Evolutionary conservation across 805 yeast species (phyloP), one percentile per base, ranked within the genome.

Genomic region (Starmerella etchellsii): DNA sequence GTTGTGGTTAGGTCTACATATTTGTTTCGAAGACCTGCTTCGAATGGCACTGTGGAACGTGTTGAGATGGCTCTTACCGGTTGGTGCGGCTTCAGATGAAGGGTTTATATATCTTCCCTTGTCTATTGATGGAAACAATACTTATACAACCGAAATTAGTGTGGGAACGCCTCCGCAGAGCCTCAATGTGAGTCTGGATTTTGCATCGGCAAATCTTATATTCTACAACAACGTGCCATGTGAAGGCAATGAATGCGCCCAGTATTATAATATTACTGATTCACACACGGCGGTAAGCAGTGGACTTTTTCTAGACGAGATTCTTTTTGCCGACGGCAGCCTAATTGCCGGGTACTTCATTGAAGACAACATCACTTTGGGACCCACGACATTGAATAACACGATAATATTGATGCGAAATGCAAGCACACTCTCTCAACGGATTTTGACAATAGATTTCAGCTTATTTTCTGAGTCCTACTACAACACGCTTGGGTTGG

Each of bases 111-210:
- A n/a, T n/a, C n/a, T 27, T 9, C 30, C n/a, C 15, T 31, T 31
- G 8, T 6, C 8, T 16, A 26, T 33, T 6, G 26, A 19, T 6
- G 16, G 24, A 2, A 39, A 33, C 19, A 23, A 26, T 25, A 21
- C 41, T 10, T 45, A 36, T 23, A 14, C 13, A 14, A 31, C 39
- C 40, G 34, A 39, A 28, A 29, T 45, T 6, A 13, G 16, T 2
- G 20, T 47, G 1, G 51, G 51, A 14, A 42, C 46, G 3, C 51
- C 51, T 10, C 42, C 42, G 20, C 49, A 44, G 27, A 30, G 21
- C 24, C 28, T 42, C 11, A 20, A 41, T 9, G 49, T 39, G 10
- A 18, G 20, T 25, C 37, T 45, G 3, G 51, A 47, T 32, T 47
- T 37, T 29, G 51, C 42, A 13, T 35, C 50, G 5, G 49, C 51